Evolutionary conservation across 2,329 filamentous ascomycete species (phyloP).

Genomic region (Trichoderma lentiforme): DNA sequence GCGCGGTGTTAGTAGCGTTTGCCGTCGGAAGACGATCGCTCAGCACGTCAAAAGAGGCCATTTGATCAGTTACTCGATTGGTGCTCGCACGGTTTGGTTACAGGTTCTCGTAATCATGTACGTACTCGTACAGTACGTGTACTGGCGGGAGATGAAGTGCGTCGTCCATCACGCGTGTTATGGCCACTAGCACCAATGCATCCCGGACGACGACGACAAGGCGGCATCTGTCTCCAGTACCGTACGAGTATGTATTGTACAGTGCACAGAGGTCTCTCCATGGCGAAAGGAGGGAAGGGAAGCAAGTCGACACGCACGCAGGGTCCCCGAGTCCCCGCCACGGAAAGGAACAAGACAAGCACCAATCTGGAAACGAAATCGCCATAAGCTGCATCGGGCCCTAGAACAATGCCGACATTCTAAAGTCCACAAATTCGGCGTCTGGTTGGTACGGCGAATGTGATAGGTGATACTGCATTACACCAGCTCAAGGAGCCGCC

Average conservation of each 20-base stretch:
- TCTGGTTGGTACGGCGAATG: not conserved
- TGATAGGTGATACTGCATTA: not conserved
- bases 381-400: not conserved
- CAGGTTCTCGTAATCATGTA: not conserved
- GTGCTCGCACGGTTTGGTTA: not conserved
- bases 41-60: not conserved
- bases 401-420: not conserved
- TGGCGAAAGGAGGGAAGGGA: not conserved
- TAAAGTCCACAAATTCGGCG: not conserved
- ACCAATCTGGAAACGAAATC: not conserved
- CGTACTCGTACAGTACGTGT: not conserved
- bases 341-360: not conserved
- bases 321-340: not conserved
- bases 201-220: not conserved
- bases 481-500: not conserved
- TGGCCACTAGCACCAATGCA: not conserved
- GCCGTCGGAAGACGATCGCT: not conserved
- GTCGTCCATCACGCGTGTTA: not conserved
- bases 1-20: not conserved
- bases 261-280: not conserved
- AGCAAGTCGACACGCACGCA: not conserved
- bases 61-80: not conserved
- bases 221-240: not conserved
- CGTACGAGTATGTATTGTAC: not conserved
- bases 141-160: not conserved